Evolutionary conservation across 768 basidiomycete species (phyloP).

Genomic region (Serendipita sp.): DNA sequence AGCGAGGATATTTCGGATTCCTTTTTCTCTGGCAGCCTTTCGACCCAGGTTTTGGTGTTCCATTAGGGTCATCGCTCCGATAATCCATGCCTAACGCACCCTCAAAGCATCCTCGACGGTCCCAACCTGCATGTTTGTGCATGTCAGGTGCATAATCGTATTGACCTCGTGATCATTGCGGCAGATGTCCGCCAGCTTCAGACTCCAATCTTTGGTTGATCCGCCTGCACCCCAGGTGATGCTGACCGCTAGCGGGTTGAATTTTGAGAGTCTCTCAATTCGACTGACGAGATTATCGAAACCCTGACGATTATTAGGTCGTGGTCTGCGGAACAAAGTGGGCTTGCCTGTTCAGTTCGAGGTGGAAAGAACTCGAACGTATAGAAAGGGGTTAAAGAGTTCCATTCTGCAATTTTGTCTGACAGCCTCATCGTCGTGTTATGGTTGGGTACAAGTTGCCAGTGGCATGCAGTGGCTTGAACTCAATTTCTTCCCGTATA

Average conservation of each 20-base stretch:
- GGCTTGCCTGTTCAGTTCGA: slow-evolving; percentile 66
- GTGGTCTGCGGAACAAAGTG: neutral
- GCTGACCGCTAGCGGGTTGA: slow-evolving; percentile 72
- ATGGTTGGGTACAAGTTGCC: neutral
- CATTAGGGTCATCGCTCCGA: no score
- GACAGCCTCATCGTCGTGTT: slow-evolving; percentile 46
- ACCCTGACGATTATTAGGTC: slow-evolving; percentile 34
- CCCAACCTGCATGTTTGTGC: slow-evolving; percentile 89
- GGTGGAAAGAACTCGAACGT: slow-evolving; percentile 98
- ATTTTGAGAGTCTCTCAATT: slow-evolving; percentile 59
- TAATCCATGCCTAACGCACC: slow-evolving; percentile 28
- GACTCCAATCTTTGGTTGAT: slow-evolving; percentile 67
- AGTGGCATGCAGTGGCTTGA: no score
- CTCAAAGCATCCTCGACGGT: slow-evolving; percentile 72
- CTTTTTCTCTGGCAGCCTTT: slow-evolving; percentile 58
- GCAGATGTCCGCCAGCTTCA: slow-evolving; percentile 69
- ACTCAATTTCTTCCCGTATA: neutral
- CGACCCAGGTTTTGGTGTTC: neutral
- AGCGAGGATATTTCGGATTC: slow-evolving; percentile 81
- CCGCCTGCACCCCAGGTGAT: slow-evolving; percentile 99
- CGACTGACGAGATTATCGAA: slow-evolving; percentile 83
- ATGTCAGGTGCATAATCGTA: slow-evolving; percentile 75
- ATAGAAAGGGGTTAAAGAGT: slow-evolving; percentile 50
- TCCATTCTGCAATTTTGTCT: slow-evolving; percentile 41
- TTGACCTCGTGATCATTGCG: slow-evolving; percentile 64